Evolutionary conservation across 2,329 filamentous ascomycete genomes (phyloP), one percentile per base, ranked within the genome.

Genomic region (Monosporascus sp.): DNA sequence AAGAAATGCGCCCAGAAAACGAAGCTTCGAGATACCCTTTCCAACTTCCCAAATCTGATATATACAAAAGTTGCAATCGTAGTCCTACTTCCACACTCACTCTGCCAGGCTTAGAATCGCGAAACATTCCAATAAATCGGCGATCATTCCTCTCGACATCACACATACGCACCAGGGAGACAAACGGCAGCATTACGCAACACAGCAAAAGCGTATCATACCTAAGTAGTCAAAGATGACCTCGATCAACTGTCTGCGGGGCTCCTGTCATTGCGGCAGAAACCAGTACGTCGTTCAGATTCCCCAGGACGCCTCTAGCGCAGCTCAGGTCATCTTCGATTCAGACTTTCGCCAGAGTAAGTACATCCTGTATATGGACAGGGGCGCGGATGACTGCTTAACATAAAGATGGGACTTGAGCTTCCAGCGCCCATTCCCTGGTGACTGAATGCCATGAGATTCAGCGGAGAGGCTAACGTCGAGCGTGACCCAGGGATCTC

Each of bases 211-310:
- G 31, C 11, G 31, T 1, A 35, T 5, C 31, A 35, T 35, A 35
- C 31, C 31, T 35, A 35, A 35, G 9, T 35, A 26, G 43, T 17
- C 43, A 26, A 72, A 59, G 52, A 82, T 81, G 79, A 76, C 67
- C 64, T 67, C 70, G 49, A 66, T 71, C 53, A 74, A 80, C 56
- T 78, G 79, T 40, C 79, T 96, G 53, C 84, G 81, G 59, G 91
- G 91, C 63, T 82, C 85, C 59, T 96, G 92, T 74, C 85, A 87
- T 51, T 97, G 92, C 70, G 91, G 91, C 53, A 84, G 92, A 56
- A 96, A 94, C 66, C 80, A 86, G 66, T 96, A 96, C 72, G 78
- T 85, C 54, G 84, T 96, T 60, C 73, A 82, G 46, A 78, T 93
- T 24, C 91, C 91, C 1, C 69, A 76, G 20, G 71, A 78, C 61